Percentiles rank a stretch among this genome's conserved stretches.
Conservation (phyloP, 306 rosid species). For the Amphicarpaea edgeworthii region DNA sequence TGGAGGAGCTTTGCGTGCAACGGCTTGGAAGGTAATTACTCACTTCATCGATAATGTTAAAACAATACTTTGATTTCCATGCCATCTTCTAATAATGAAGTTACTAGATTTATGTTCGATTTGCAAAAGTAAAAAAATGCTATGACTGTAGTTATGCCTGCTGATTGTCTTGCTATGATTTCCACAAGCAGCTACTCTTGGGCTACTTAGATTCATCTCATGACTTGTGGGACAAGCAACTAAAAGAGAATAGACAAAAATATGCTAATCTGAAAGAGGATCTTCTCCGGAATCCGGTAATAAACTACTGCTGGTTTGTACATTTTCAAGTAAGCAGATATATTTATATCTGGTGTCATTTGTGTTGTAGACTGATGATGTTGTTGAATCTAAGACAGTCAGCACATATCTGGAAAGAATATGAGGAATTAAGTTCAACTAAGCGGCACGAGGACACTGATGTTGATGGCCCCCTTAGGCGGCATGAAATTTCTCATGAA, state of each 20-base stretch:
- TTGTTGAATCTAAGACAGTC: conserved; percentile 75
- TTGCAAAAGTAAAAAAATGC: conserved; percentile 20
- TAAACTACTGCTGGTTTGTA: conserved; percentile 47
- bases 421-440: conserved; percentile 46
- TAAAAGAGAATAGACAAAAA: conserved; percentile 61
- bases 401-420: conserved; percentile 57
- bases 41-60: neutral
- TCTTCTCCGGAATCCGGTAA: conserved; percentile 78
- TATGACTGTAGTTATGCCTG: conserved; percentile 41
- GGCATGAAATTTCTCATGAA: conserved; percentile 70
- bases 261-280: conserved; percentile 78
- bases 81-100: neutral
- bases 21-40: conserved; percentile 73
- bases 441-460: conserved; percentile 52
- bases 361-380: conserved; percentile 47
- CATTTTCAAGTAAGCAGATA: conserved; percentile 25
- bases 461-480: conserved; percentile 62
- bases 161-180: conserved; percentile 55
- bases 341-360: conserved; percentile 25
- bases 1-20: conserved; percentile 78
- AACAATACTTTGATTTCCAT: too few relatives aligned
- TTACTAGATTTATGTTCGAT: conserved; percentile 18
- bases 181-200: conserved; percentile 69
- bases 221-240: conserved; percentile 71
- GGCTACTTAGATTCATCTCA: conserved; percentile 77